Base-by-base conservation (phyloP, 805 yeast species). In the Cyberlindnera xylosilytica region DNA sequence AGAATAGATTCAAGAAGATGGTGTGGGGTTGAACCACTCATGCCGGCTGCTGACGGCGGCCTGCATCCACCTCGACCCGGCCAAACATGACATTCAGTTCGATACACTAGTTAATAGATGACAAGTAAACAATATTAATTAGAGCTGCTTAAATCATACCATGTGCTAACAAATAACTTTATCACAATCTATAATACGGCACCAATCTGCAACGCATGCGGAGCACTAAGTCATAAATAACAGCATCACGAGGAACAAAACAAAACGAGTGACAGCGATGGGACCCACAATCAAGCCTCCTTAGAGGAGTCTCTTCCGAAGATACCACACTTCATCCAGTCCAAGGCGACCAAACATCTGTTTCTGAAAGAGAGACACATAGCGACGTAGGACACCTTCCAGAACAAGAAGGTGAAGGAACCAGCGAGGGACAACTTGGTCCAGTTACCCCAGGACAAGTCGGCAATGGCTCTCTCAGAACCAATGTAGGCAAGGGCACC, bases 401-500 rank as follows among this genome's bases (percentile, higher is more conserved):
- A 90, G 77, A 90, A 86, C 64, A 87, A 72, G 74, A 84, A 89
- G 29, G 97, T 87, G 63, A 87, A 69, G 39, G 83, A 74, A 59
- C 97, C 97, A 49, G 95, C 91, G 37, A 87, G 70, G 26, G 89
- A 78, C 57, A 86, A 76, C 59, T 83, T 83, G 44, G 84, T 79
- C 81, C 88, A 84, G 58, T 81, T 83, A 53, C 83, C 85, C 76
- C 84, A 74, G 20, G 81, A 77, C 57, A 91, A 71, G 63, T 90
- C 97, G 34, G 97, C 97, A 57, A 90, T 89, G 38, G 98, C 98
- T 65, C 82, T 77, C 63, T 90, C 98, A 23, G 83, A 72, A 56
- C 98, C 98, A 63, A 90, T 84, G 73, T 90, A 90, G 29, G 97
- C 97, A 52, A 90, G 73, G 23, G 97, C 79, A 66, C 98, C 98